phyloP scores from a whole-genome alignment of 2,329 filamentous ascomycete species.

The Colletotrichum truncatum region DNA sequence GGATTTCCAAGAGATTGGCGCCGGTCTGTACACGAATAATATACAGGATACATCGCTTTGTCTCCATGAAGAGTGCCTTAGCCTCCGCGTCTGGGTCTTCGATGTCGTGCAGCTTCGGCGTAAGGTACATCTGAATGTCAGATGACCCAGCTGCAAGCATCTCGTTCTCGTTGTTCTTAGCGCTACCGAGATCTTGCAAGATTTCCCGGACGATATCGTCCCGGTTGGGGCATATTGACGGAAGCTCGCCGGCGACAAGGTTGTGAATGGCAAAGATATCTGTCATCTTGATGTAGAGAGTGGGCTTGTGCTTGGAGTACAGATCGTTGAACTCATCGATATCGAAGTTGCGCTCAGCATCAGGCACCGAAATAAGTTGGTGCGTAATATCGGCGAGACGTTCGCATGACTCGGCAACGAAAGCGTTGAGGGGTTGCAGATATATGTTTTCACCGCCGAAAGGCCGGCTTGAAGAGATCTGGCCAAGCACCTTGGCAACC shows the following conservation, averaged over 20 bases:
- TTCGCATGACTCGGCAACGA: constrained; percentile 85
- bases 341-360: constrained; percentile 92
- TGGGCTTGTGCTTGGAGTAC: constrained; percentile 95
- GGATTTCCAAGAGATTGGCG: constrained; percentile 90
- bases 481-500: constrained; percentile 89
- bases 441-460: constrained; percentile 97
- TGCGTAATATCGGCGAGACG: constrained; percentile 80
- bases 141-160: constrained; percentile 86
- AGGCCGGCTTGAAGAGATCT: constrained; percentile 86
- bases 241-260: constrained; percentile 82
- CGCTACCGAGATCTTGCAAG: constrained; percentile 91
- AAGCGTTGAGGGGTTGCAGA: constrained; percentile 92
- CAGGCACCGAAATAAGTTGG: constrained; percentile 82
- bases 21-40: constrained; percentile 97
- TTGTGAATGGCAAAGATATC: constrained; percentile 98
- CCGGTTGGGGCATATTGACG: constrained; percentile 78
- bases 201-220: constrained; percentile 93
- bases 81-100: constrained; percentile 93
- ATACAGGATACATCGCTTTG: constrained; percentile 95
- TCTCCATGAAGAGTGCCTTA: constrained; percentile 96
- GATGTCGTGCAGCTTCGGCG: constrained; percentile 86
- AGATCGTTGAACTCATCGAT: constrained; percentile 99
- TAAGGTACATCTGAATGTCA: constrained; percentile 91
- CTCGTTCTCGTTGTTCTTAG: constrained; percentile 95
- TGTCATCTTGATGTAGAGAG: constrained; percentile 98